phyloP scores from a whole-genome alignment of 2,329 filamentous ascomycete species.

The Ceratocystis cacaofunesta region DNA sequence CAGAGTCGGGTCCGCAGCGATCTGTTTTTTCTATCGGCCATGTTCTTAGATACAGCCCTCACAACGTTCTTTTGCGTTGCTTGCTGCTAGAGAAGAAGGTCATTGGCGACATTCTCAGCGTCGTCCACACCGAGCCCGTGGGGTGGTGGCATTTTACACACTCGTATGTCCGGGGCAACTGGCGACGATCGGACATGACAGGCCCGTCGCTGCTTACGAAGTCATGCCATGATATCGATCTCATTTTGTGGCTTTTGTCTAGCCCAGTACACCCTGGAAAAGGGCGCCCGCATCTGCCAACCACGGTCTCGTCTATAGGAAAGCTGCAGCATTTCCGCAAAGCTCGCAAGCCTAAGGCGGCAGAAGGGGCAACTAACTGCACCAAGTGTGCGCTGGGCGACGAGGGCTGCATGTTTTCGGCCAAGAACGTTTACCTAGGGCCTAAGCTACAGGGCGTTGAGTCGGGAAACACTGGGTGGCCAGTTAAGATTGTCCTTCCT shows the following conservation, averaged over 20 bases:
- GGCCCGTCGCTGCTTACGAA: constrained; percentile 81
- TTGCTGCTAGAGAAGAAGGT: constrained; percentile 59
- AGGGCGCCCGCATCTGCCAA: constrained; percentile 53
- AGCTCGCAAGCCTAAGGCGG: constrained; percentile 57
- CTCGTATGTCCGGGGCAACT: constrained; percentile 84
- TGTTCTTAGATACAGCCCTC: constrained; percentile 82
- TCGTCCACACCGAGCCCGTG: constrained; percentile 87
- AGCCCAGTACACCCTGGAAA: constrained; percentile 41
- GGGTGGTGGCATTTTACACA: constrained; percentile 95
- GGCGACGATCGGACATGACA: constrained; percentile 65
- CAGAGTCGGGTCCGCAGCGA: constrained; percentile 20
- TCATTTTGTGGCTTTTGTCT: constrained; percentile 80
- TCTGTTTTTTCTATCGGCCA: constrained; percentile 77
- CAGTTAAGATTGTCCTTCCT: constrained; percentile 74
- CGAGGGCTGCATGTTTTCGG: constrained; percentile 64
- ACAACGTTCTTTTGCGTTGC: constrained; percentile 72
- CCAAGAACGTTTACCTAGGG: constrained; percentile 67
- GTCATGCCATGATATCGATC: constrained; percentile 90
- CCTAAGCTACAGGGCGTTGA: constrained; percentile 43
- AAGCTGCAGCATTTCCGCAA: constrained; percentile 63
- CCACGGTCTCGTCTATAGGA: constrained; percentile 60
- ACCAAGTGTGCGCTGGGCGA: constrained; percentile 47
- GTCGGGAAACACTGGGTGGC: constrained; percentile 59
- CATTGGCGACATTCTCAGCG: constrained; percentile 70
- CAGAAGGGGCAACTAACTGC: constrained; percentile 73